Percentiles rank a stretch among this genome's conserved stretches.
Conservation (phyloP, 2,329 filamentous ascomycete species). For the Cladosporium phlei region DNA sequence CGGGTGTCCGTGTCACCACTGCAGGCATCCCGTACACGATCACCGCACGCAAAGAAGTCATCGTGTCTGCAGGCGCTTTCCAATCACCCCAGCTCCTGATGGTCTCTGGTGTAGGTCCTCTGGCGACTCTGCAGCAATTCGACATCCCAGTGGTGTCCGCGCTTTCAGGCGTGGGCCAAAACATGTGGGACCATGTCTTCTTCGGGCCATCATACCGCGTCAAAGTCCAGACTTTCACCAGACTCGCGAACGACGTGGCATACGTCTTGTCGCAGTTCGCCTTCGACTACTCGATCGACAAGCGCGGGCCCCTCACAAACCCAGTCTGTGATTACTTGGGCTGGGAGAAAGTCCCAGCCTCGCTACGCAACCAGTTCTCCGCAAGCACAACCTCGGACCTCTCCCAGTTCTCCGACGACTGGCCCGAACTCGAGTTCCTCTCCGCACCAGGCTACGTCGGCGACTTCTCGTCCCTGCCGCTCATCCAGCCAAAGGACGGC, state of each 20-base stretch:
- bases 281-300: not conserved
- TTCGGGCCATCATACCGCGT: not conserved
- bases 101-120: conserved; percentile 30
- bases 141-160: conserved; percentile 27
- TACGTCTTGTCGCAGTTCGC: not conserved
- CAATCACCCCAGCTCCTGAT: conserved; percentile 38
- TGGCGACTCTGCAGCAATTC: conserved; percentile 27
- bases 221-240: not conserved
- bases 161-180: conserved; percentile 27
- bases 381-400: conserved; percentile 12
- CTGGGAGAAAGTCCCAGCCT: conserved; percentile 3
- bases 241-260: not conserved
- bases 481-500: conserved; percentile 23
- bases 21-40: conserved; percentile 19
- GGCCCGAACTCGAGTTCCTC: conserved; percentile 31
- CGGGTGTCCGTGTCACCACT: conserved; percentile 7
- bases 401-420: conserved; percentile 29
- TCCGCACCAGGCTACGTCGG: conserved; percentile 4
- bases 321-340: not conserved
- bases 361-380: conserved; percentile 3
- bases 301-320: not conserved
- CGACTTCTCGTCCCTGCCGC: conserved; percentile 17
- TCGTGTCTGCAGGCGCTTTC: conserved; percentile 41
- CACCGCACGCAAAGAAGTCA: conserved; percentile 38
- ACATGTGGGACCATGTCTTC: conserved; percentile 28